phyloP scores from a whole-genome alignment of 345 rosid species.

The Corchorus olitorius region DNA sequence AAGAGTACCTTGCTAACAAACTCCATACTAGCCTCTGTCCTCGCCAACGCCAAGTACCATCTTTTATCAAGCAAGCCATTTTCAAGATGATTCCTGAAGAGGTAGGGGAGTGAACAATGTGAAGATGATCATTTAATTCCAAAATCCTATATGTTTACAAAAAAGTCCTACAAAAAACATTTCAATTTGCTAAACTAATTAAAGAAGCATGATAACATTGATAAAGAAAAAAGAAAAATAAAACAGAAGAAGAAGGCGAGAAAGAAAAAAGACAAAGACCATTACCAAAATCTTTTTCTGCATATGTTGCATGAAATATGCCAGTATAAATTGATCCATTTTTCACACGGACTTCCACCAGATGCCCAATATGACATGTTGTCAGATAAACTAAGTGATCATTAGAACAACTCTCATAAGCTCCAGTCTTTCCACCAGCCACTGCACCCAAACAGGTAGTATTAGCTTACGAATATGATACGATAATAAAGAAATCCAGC shows the following conservation, averaged over 20 bases:
- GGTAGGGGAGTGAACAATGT: constrained; percentile 18
- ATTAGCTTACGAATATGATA: constrained; percentile 24
- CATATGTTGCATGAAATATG: constrained; percentile 74
- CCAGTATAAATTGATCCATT: constrained; percentile 86
- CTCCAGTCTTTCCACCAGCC: constrained; percentile 50
- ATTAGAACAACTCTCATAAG: constrained; percentile 47
- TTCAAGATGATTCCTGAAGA: constrained; percentile 79
- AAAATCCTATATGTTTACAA: constrained; percentile 9
- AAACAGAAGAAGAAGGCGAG: no score
- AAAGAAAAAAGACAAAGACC: constrained; percentile 26
- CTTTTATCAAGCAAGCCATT: constrained; percentile 81
- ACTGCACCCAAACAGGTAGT: constrained; percentile 37
- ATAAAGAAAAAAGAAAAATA: not conserved
- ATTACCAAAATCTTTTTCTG: constrained; percentile 79
- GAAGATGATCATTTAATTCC: constrained; percentile 15
- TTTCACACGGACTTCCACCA: constrained; percentile 86
- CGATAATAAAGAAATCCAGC: constrained; percentile 13
- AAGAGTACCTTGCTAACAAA: constrained; percentile 64
- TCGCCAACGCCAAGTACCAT: constrained; percentile 45
- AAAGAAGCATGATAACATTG: not conserved
- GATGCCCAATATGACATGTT: constrained; percentile 75
- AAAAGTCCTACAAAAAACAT: not conserved
- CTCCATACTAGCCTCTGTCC: constrained; percentile 59
- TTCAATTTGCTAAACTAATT: constrained; percentile 13
- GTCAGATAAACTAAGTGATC: constrained; percentile 73